Evolutionary conservation across 306 rosid species (phyloP), one percentile per base, ranked within the genome.

Genomic region (Cyclanthera cordifolia): DNA sequence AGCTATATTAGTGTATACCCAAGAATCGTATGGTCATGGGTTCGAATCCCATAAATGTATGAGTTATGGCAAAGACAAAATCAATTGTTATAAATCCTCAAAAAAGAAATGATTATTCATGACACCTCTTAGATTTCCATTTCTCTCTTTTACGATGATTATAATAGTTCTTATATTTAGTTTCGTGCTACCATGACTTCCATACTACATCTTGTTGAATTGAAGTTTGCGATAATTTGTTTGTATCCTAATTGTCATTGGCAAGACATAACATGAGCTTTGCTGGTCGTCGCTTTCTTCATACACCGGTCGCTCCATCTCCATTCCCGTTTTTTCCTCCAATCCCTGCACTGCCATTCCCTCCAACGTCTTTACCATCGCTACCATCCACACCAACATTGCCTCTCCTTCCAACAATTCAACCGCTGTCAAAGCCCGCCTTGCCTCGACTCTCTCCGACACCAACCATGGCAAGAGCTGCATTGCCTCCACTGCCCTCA

Each of bases 361-460:
- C 80, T 51, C 74, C 84, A 11, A 19, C 48, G 2, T 77, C 80
- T 6, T 68, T 78, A 72, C 79, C 82, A 0, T 48, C 79, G 0
- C n/a, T 48, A 20, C 81, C 81, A 19, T 63, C 69, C 12, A 4
- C 27, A 30, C 49, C 27, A 28, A 9, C 69, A 3, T 63, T 39
- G 48, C 50, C 28, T 37, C 17, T 10, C 24, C 46, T 37, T 8
- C 24, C 54, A 6, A 5, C 54, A 10, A 17, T 50, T 17, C 54
- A 50, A 50, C 24, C 25, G 4, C 43, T 25, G 41, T 21, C 64
- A 8, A 57, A 7, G 1, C 57, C 43, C 8, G 30, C 72, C 19
- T 25, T 47, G 24, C 56, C 72, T 43, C 45, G 43, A 8, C 49
- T 43, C 17, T 54, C 54, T 19, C 27, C 71, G 0, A 21, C 21